A percentile compares a stretch with the other conserved stretches of the same genome.
phyloP scores from a whole-genome alignment of 2,329 filamentous ascomycete species.

The Hypoxylon sp. region DNA sequence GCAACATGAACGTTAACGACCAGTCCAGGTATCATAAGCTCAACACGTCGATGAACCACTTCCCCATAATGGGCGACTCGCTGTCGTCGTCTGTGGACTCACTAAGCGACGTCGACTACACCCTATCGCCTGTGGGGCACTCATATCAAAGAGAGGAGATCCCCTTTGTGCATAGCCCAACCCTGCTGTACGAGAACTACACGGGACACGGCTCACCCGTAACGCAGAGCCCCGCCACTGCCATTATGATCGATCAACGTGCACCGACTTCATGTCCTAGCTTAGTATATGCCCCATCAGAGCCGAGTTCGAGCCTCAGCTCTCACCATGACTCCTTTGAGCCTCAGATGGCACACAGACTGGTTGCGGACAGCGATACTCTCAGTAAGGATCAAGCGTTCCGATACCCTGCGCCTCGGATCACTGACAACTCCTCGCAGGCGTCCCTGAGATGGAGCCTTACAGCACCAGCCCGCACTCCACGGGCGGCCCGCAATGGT shows the following conservation, averaged over 20 bases:
- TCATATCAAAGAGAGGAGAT: slow-evolving; percentile 66
- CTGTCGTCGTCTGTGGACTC: slow-evolving; percentile 69
- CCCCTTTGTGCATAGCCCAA: slow-evolving; percentile 66
- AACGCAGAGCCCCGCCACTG: slow-evolving; percentile 66
- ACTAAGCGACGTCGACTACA: slow-evolving; percentile 71
- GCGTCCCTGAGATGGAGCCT: slow-evolving; percentile 64
- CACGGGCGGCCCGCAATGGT: slow-evolving; percentile 60
- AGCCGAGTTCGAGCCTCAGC: slow-evolving; percentile 69
- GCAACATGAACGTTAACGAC: slow-evolving; percentile 53
- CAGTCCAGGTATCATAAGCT: slow-evolving; percentile 60
- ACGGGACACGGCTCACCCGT: slow-evolving; percentile 64
- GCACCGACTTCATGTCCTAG: slow-evolving; percentile 71
- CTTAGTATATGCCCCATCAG: slow-evolving; percentile 70
- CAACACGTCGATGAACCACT: slow-evolving; percentile 52
- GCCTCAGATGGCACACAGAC: slow-evolving; percentile 63
- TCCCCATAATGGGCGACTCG: slow-evolving; percentile 62
- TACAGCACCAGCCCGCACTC: slow-evolving; percentile 65
- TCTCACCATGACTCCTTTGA: slow-evolving; percentile 71
- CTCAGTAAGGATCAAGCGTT: slow-evolving; percentile 62
- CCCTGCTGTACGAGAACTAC: slow-evolving; percentile 69
- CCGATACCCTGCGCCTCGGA: slow-evolving; percentile 42
- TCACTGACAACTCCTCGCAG: slow-evolving; percentile 54
- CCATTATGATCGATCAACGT: slow-evolving; percentile 67
- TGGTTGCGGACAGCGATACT: slow-evolving; percentile 67
- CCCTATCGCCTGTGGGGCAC: slow-evolving; percentile 66